Evolutionary conservation across 2,329 filamentous ascomycete genomes (phyloP), one percentile per base, ranked within the genome.

Genomic region (Blastomyces emzantsi): DNA sequence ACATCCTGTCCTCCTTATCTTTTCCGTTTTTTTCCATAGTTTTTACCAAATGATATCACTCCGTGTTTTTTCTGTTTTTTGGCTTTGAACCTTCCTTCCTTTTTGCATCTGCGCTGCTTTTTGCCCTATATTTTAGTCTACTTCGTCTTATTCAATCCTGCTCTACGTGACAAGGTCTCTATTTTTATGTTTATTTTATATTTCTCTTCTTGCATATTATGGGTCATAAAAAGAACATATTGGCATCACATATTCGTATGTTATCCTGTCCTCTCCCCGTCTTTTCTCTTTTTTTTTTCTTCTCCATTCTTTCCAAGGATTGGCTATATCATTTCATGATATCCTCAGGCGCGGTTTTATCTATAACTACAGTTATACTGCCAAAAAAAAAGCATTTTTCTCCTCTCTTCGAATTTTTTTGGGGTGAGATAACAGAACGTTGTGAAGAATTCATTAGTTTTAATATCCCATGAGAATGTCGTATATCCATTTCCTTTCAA

Each of bases 1-100:
- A 17, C 28, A 30, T 30, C 17, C 11, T 9, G 2, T 57, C 6
- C 39, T 57, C 19, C 33, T 9, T 25, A 45, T 45, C 1, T 57
- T 39, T 30, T 6, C 47, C 22, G 0, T n/a, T 22, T 45, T n/a
- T 15, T 45, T 39, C 25, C 8, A 56, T 56, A 39, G 54, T 56
- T 55, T 49, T 28, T 25, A 45, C 25, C 6, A 59, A 59, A 45
- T 47, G 56, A 59, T 45, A 45, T 43, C 56, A 59, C 39, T 45
- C n/a, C 47, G 39, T 9, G 19, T 19, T 45, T 39, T 39, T 39
- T 39, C 36, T 3, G 0, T 11, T 13, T 45, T 45, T 59, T 25
- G 25, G 13, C 17, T 17, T 11, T 30, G 15, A 39, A 4, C 22
- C 13, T 43, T 43, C 54, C 15, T 39, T 51, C n/a, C 22, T 28